These are phyloP conservation scores for Stentor coeruleus DNA, from an alignment of 73 alveolate genomes.

Conservation along the genomic window DNA sequence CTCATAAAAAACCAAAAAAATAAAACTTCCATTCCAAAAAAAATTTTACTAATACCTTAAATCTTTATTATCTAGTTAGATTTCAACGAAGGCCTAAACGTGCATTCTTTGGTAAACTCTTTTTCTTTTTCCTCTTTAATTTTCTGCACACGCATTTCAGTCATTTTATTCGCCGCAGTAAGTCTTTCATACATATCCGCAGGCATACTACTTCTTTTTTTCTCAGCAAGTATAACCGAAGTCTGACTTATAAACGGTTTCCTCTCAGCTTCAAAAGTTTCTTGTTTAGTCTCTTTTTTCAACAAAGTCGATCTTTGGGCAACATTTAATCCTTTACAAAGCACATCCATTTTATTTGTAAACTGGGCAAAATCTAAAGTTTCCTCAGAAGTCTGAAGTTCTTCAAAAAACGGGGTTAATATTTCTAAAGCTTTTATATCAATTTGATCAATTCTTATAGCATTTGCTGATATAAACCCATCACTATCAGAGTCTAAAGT, in stretches of 20 bases:
- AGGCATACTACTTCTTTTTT: not conserved
- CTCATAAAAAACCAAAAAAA: too few species aligned
- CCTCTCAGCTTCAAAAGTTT: not conserved
- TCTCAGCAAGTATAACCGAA: not conserved
- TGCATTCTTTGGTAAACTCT: not conserved
- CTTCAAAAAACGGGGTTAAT: not conserved
- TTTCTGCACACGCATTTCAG: not conserved
- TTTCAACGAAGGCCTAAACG: constrained; percentile 5
- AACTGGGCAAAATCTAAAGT: not conserved
- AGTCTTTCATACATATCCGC: not conserved
- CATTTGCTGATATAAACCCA: not conserved
- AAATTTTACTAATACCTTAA: too few species aligned
- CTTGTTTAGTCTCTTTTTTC: not conserved
- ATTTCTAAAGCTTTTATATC: not conserved
- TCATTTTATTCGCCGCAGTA: not conserved
- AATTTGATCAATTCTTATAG: not conserved
- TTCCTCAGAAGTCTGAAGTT: not conserved
- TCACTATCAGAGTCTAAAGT: not conserved
- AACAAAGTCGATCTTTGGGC: not conserved
- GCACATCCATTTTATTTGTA: not conserved
- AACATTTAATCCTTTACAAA: not conserved
- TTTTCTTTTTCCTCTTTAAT: not conserved
- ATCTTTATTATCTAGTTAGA: too few species aligned
- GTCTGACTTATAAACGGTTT: not conserved
- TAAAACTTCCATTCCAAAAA: too few species aligned